phyloP scores from a whole-genome alignment of 108 stramenopile genomes.

The Conticribra weissflogii region DNA sequence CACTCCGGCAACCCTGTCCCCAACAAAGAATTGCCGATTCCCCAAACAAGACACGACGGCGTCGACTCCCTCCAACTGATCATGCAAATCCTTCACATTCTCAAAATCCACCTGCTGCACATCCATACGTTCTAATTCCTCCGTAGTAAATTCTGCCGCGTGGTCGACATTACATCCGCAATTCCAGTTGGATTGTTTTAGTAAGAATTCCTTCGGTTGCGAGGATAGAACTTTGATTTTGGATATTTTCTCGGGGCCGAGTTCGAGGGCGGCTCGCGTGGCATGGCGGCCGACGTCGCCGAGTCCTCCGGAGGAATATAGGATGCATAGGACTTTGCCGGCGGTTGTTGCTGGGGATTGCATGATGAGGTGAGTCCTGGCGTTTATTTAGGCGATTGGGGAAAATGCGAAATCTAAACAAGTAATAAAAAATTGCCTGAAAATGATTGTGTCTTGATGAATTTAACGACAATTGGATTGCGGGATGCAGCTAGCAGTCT shows the following conservation, averaged over 20 bases:
- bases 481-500: too few relatives aligned
- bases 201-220: constrained; percentile 12
- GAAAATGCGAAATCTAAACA: too few relatives aligned
- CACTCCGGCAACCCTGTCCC: constrained; percentile 15
- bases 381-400: too few relatives aligned
- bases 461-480: too few relatives aligned
- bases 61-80: constrained; percentile 42
- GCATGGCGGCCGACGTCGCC: constrained; percentile 61
- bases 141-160: not conserved
- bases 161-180: constrained; percentile 50
- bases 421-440: too few relatives aligned
- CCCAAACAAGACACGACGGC: constrained; percentile 64
- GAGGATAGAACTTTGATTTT: constrained; percentile 48
- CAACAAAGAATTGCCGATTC: constrained; percentile 52
- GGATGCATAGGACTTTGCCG: constrained; percentile 2
- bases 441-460: too few relatives aligned
- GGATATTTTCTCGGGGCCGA: constrained; percentile 6
- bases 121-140: not conserved
- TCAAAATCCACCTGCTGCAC: not conserved
- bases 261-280: constrained; percentile 51
- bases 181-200: constrained; percentile 57
- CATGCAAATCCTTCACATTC: constrained; percentile 4
- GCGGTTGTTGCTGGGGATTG: not conserved
- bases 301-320: constrained; percentile 45
- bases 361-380: too few relatives aligned